Conservation (phyloP, 805 yeast genomes). For the Wickerhamiella nectarea region DNA sequence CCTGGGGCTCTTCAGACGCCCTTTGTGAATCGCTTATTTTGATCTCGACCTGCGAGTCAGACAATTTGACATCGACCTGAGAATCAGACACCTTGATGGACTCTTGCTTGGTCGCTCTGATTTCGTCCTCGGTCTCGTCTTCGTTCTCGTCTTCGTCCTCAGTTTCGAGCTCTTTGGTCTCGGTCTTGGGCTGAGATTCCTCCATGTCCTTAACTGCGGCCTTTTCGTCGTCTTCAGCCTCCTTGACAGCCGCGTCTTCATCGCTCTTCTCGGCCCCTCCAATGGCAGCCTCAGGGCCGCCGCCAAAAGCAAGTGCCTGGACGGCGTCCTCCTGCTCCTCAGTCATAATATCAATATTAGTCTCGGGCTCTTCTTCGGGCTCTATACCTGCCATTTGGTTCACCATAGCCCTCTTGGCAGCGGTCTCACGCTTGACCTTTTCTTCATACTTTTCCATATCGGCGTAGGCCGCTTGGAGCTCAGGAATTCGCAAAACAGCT, state of each 20-base stretch:
- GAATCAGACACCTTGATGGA: background rate
- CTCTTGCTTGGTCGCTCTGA: background rate
- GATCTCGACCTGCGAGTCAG: slow-evolving; percentile 7
- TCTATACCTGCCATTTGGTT: background rate
- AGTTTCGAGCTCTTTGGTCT: background rate
- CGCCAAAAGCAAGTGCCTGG: background rate
- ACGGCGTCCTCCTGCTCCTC: background rate
- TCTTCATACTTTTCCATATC: slow-evolving; percentile 15
- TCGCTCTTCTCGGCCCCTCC: slow-evolving; percentile 7
- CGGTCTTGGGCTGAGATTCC: background rate
- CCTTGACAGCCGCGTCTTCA: slow-evolving; percentile 7
- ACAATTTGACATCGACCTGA: background rate
- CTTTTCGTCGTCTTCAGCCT: slow-evolving; percentile 5
- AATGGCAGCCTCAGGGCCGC: slow-evolving; percentile 11
- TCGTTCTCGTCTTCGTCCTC: slow-evolving; percentile 7
- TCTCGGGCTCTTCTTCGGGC: background rate
- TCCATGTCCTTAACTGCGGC: background rate
- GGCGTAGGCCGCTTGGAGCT: slow-evolving; percentile 17
- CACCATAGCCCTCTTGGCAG: background rate
- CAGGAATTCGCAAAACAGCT: slow-evolving; percentile 18
- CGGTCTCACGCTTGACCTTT: background rate
- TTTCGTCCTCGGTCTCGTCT: slow-evolving; percentile 8
- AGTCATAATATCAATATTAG: background rate
- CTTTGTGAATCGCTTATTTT: no score
- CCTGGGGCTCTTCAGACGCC: background rate